Base-by-base conservation (phyloP, 805 yeast genomes). In the Cyberlindnera xylosilytica region DNA sequence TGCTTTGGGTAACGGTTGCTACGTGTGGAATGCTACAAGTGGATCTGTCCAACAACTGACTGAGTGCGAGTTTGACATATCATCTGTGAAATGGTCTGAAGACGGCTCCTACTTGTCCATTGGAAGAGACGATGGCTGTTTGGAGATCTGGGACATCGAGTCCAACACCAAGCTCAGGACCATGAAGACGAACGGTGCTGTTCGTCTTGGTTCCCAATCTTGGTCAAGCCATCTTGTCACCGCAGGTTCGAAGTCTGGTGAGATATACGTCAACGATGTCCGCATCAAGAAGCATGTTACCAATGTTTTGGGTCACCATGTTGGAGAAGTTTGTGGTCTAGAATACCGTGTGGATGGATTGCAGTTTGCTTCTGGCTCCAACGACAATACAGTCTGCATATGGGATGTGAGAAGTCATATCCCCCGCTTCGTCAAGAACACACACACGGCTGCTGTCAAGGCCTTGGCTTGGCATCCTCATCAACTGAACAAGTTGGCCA, bases 401-500 rank as follows among this genome's bases (percentile, higher is more conserved):
- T 91, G 98, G 97, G 98, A 91, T 61, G 82, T 84, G 2, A 74
- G 96, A 50, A 71, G 79, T 1, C 64, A 73, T 0, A 58, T 68
- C 20, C 96, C 98, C 2, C 74, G 80, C 49, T 87, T 82, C 61
- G 71, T 82, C 12, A 87, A 89, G 60, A 76, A 83, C 15, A 78
- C 79, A 41, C 99, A 91, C 64, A 82, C 78, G 23, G 97, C 98
- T 0, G 98, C 98, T 1, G 96, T 91, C 5, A 93, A 93, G 64
- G 97, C 98, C 2, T 63, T 93, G 37, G 81, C 91, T 8, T 91
- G 97, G 97, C 85, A 95, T 59, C 98, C 98, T 2, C 83, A 83
- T 61, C 91, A 87, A 53, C 68, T 68, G 23, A 83, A 85, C 46
- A 64, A 90, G 41, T 70, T 91, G 39, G 97, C 97, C n/a, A 84